Evolutionary conservation across 2,329 filamentous ascomycete species (phyloP), one percentile per base, ranked within the genome.

Genomic region (Pseudocercospora eumusae): DNA sequence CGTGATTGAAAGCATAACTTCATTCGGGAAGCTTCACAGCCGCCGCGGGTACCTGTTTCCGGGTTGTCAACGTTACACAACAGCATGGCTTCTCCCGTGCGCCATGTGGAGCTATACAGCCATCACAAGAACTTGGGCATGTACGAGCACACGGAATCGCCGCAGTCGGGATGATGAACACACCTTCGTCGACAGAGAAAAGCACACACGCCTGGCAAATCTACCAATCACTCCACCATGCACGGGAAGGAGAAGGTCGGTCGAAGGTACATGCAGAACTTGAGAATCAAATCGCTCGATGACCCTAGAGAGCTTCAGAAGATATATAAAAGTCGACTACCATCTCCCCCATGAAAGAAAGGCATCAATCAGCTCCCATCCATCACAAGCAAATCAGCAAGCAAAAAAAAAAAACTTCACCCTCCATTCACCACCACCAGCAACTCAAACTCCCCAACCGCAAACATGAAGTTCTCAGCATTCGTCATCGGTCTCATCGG

Each of bases 41-140:
- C 40, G 40, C n/a, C 18, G 18, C 42, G 42, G 42, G n/a, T 45
- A 45, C 42, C 42, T 45, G 42, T 45, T 45, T 45, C 42, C 42
- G 42, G 42, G 42, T 21, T 45, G n/a, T 23, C 18, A 45, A 11
- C 13, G 42, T 45, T 45, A 45, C 42, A 50, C 47, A 28, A 28
- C 23, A 50, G 47, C 5, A 27, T 50, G 42, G 42, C 47, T 8
- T 28, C 9, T 28, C 2, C 23, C 23, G 23, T 15, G 7, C 9
- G 23, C 20, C 23, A n/a, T n/a, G 47, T 27, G 47, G 47, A 23
- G 21, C 20, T 10, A 50, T 27, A 27, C 47, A 27, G 42, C 42
- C 47, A 50, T 27, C 13, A 20, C 10, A 23, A 25, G 21, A 28
- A n/a, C 6, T 15, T 50, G 2, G 28, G 28, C 28, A 31, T 31